Base-by-base conservation (phyloP, 148 eudicot genomes). In the Persicaria maculosa region DNA sequence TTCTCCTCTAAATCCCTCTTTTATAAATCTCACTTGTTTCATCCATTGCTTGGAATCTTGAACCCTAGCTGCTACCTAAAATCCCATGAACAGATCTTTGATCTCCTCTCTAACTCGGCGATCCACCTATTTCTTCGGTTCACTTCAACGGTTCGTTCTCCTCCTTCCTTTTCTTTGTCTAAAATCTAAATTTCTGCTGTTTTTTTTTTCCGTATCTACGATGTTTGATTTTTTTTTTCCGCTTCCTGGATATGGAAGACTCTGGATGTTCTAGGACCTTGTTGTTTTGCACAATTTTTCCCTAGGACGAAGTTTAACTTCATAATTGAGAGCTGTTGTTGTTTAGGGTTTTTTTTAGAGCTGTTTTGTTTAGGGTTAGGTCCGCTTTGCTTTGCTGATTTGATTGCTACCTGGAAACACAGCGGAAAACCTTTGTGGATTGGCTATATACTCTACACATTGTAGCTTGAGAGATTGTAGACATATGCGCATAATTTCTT, bases 61-160 rank as follows among this genome's bases (percentile, higher is more conserved):
- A 31, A 31, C 40, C 40, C 40, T 12, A 14, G 17, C 47, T 65
- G 70, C 31, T 8, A 58, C 2, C 64, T 58, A 65, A 65, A 65
- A 15, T 19, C 47, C 4, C 70, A 65, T 65, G 70, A 40, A 65
- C 70, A 65, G 47, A 65, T 65, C 47, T 14, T 65, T 65, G 70
- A 45, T 65, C 14, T 36, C 70, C 40, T 65, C 70, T 64, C 68
- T 65, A 4, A 12, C 19, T 36, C 47, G 46, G 46, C 19, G 10
- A 65, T 65, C 70, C 70, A 40, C 70, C 70, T 5, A 43, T 46
- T 40, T 65, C 5, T 5, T 40, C 46, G 47, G 46, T 43, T 36
- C 70, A 43, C 16, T 40, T 43, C 70, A 65, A 20, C 19, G 70
- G 70, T 65, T 65, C 47, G 70, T 65, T 6, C 70, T 65, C 70